Conservation (phyloP, 2,329 filamentous ascomycete species). For the Rhynchosporium agropyri region DNA sequence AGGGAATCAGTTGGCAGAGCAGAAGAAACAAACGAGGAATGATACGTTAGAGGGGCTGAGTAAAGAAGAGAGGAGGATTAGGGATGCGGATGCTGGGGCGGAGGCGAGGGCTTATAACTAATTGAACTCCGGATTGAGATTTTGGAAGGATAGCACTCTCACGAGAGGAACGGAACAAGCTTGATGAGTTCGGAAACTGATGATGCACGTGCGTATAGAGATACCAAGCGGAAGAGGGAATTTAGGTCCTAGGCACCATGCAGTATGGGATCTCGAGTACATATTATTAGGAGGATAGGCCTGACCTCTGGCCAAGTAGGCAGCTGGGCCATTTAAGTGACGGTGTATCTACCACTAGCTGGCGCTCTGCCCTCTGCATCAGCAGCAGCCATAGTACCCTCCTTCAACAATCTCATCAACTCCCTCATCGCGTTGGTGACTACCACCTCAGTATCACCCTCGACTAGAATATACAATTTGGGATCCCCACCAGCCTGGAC, state of each 20-base stretch:
- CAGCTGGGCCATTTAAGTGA: slow-evolving; percentile 57
- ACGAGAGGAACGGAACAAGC: neutral
- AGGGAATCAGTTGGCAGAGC: slow-evolving; percentile 68
- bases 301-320: slow-evolving; percentile 2
- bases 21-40: slow-evolving; percentile 72
- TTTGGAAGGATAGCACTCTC: neutral
- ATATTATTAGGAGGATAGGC: slow-evolving; percentile 14
- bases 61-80: slow-evolving; percentile 57
- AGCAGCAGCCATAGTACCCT: slow-evolving; percentile 86
- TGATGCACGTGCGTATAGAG: slow-evolving; percentile 7
- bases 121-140: slow-evolving; percentile 20
- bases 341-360: slow-evolving; percentile 80
- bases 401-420: slow-evolving; percentile 82
- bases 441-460: slow-evolving; percentile 92
- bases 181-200: neutral
- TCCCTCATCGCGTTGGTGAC: slow-evolving; percentile 91
- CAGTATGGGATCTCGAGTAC: neutral
- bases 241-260: neutral
- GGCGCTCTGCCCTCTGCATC: slow-evolving; percentile 83
- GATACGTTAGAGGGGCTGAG: slow-evolving; percentile 71
- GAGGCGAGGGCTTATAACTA: slow-evolving; percentile 61
- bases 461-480: slow-evolving; percentile 97
- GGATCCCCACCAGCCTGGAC: slow-evolving; percentile 74
- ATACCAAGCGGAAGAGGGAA: neutral
- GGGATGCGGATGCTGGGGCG: slow-evolving; percentile 68